These are phyloP conservation scores for Phytopythium litorale DNA, from an alignment of 352 stramenopile genomes.

Conservation along the genomic window DNA sequence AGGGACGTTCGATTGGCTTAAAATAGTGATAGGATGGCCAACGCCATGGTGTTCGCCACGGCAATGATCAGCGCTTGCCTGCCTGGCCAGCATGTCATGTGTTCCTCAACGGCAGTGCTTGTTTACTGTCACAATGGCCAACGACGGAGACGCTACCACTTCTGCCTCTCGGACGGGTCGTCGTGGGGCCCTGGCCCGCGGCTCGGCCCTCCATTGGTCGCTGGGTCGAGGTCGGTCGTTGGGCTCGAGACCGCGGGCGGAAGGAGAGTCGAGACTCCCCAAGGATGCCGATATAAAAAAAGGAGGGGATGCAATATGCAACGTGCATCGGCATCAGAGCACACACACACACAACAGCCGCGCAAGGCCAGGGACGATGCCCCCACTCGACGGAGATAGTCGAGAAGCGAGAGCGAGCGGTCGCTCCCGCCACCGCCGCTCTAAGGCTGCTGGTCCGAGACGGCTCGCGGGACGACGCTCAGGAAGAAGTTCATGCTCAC, in stretches of 20 bases:
- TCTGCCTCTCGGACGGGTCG: neutral
- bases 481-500: slow-evolving; percentile 90
- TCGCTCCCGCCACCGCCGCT: slow-evolving; percentile 1
- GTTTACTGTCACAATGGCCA: slow-evolving; percentile 5
- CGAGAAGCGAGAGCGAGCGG: neutral
- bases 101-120: neutral
- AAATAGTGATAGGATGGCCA: neutral
- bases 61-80: neutral
- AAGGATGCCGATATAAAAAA: neutral
- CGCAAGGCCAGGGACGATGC: neutral
- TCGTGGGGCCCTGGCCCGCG: neutral
- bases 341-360: slow-evolving; percentile 3
- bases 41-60: neutral
- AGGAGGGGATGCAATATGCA: slow-evolving; percentile 5
- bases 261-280: neutral
- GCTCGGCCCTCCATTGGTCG: neutral
- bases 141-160: neutral
- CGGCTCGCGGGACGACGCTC: slow-evolving; percentile 78
- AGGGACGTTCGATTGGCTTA: neutral
- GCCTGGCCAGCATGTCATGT: neutral
- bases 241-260: neutral
- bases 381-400: neutral
- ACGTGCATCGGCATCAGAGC: slow-evolving; percentile 2
- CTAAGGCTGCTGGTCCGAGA: slow-evolving; percentile 55
- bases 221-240: neutral